Evolutionary conservation across 768 basidiomycete species (phyloP).

Genomic region (Leccinum disarticulatum): DNA sequence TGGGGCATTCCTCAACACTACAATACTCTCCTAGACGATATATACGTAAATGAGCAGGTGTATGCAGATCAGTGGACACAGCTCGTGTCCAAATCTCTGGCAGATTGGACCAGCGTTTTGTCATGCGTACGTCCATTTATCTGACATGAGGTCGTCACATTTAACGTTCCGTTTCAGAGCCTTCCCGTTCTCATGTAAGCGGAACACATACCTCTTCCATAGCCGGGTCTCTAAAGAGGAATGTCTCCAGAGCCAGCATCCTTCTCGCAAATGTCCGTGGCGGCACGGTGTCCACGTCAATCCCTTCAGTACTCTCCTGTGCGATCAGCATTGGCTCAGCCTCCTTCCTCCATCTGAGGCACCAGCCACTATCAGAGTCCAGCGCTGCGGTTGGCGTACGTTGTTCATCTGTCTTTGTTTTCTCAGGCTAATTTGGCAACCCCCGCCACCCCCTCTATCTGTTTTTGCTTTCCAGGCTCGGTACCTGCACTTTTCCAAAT

Average conservation of each 20-base stretch:
- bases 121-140: conserved; percentile 37
- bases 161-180: conserved; percentile 19
- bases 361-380: conserved; percentile 24
- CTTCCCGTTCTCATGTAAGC: conserved; percentile 30
- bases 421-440: conserved; percentile 3
- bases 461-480: conserved; percentile 22
- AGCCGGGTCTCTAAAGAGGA: conserved; percentile 25
- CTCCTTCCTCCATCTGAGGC: conserved; percentile 29
- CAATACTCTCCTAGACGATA: conserved; percentile 39
- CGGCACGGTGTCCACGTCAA: conserved; percentile 21
- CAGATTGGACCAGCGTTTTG: conserved; percentile 50
- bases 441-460: background rate
- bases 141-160: background rate
- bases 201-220: background rate
- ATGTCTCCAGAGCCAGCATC: conserved; percentile 38
- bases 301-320: conserved; percentile 25
- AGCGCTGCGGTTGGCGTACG: conserved; percentile 45
- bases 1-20: conserved; percentile 50
- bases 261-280: conserved; percentile 33
- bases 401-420: background rate
- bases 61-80: conserved; percentile 54
- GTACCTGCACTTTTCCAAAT: conserved; percentile 13
- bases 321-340: conserved; percentile 29
- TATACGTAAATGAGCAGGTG: conserved; percentile 57
- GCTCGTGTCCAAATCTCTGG: conserved; percentile 43